phyloP scores from a whole-genome alignment of 208 protist species.

The Lotmaria passim region DNA sequence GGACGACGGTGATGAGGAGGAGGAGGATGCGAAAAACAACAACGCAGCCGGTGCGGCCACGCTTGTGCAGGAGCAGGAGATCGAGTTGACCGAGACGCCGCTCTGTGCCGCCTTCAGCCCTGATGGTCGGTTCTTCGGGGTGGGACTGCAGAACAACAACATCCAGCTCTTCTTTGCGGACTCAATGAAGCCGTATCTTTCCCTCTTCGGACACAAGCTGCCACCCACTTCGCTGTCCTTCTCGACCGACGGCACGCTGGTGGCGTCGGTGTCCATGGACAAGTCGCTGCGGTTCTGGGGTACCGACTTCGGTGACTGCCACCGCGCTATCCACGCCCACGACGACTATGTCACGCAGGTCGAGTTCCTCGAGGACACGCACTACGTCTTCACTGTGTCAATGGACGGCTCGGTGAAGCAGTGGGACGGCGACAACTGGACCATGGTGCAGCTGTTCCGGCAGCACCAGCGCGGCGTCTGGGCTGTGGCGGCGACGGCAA shows the following conservation, averaged over 20 bases:
- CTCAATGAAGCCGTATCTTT: constrained; percentile 97
- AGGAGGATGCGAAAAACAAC: not conserved
- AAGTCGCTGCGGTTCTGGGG: constrained; percentile 99
- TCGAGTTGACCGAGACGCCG: constrained; percentile 96
- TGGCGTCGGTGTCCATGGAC: constrained; percentile 97
- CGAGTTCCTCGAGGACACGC: constrained; percentile 96
- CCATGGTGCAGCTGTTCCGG: constrained; percentile 85
- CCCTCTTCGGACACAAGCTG: constrained; percentile 98
- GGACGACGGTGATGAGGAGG: not conserved
- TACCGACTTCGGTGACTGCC: constrained; percentile 97
- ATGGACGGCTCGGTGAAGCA: constrained; percentile 96
- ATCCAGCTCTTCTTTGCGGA: constrained; percentile 98
- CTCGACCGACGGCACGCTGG: constrained; percentile 91
- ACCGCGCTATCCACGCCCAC: constrained; percentile 98
- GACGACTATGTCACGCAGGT: constrained; percentile 96
- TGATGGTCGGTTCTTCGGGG: constrained; percentile 90
- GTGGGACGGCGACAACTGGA: constrained; percentile 98
- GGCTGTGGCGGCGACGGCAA: constrained; percentile 61
- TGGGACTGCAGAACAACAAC: constrained; percentile 97
- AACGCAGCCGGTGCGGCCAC: constrained; percentile 27
- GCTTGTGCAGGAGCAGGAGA: constrained; percentile 74
- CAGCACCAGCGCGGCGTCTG: constrained; percentile 86
- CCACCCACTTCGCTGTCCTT: constrained; percentile 95
- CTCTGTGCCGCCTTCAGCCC: constrained; percentile 83
- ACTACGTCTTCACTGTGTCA: constrained; percentile 97